Evolutionary conservation across 306 rosid species (phyloP).

Genomic region (Heteromeles arbutifolia): DNA sequence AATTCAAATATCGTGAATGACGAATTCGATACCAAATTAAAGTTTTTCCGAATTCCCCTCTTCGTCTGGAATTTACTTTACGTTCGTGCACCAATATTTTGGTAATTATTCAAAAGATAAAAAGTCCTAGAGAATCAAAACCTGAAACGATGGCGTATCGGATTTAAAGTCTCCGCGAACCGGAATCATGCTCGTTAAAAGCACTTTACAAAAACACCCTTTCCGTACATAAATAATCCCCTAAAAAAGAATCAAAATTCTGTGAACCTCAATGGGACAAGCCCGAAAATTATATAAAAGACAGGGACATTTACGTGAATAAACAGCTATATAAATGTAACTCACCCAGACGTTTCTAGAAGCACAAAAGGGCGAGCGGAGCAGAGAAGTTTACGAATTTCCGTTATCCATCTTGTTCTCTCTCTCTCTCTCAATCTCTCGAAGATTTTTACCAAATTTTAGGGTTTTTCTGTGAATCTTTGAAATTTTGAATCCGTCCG

Average conservation of each 20-base stretch:
- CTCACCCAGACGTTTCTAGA: slow-evolving; percentile 6
- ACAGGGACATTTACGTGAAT: slow-evolving; percentile 24
- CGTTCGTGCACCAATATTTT: no score
- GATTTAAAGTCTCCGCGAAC: background rate
- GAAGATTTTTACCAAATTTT: slow-evolving; percentile 21
- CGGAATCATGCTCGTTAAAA: background rate
- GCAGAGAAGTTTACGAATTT: slow-evolving; percentile 65
- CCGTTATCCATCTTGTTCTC: slow-evolving; percentile 55
- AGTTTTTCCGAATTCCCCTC: no score
- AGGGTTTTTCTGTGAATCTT: slow-evolving; percentile 51
- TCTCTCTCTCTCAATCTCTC: slow-evolving; percentile 28
- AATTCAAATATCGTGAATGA: no score
- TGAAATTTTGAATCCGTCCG: slow-evolving; percentile 24
- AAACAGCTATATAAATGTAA: slow-evolving; percentile 3
- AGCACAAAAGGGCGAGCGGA: slow-evolving; percentile 40
- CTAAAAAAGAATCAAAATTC: background rate
- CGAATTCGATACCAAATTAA: no score
- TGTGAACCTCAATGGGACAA: rapidly evolving
- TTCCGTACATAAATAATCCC: background rate
- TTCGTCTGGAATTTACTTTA: no score
- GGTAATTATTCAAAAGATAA: no score
- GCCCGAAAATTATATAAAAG: background rate
- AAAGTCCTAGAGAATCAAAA: background rate
- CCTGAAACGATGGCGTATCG: background rate
- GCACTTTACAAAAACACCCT: slow-evolving; percentile 15